Evolutionary conservation across 768 basidiomycete species (phyloP), one percentile per base, ranked within the genome.

Genomic region (Auriscalpium orientale): DNA sequence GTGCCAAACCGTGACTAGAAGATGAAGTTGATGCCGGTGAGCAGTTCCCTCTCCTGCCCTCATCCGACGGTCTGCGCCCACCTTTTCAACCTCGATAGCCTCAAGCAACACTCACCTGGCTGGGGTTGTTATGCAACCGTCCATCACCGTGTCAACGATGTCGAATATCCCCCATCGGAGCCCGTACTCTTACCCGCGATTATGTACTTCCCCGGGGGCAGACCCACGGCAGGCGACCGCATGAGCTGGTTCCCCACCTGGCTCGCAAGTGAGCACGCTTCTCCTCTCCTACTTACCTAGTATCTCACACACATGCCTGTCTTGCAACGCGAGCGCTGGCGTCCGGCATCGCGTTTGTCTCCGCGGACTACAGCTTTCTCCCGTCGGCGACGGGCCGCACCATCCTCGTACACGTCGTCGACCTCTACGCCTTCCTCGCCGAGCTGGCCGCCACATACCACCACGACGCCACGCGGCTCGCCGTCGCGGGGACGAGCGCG

Each of bases 1-100:
- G 78, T 79, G 49, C 79, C 77, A 46, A 51, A n/a, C n/a, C n/a
- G n/a, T n/a, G n/a, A 72, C 70, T 77, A 79, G 71, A 80, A 79
- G 70, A 83, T 82, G 65, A 83, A 83, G 77, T 87, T 87, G 75
- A 87, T 84, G 62, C 87, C 88, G 20, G 90, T 92, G 68, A 90
- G 79, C 70, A n/a, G n/a, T n/a, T n/a, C n/a, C n/a, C n/a, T n/a
- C n/a, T n/a, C n/a, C n/a, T n/a, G n/a, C n/a, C n/a, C n/a, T n/a
- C n/a, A n/a, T n/a, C n/a, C n/a, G n/a, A n/a, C n/a, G n/a, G n/a
- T n/a, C n/a, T n/a, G n/a, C n/a, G n/a, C n/a, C n/a, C n/a, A n/a
- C n/a, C n/a, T n/a, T n/a, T n/a, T n/a, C n/a, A n/a, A n/a, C n/a
- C n/a, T n/a, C n/a, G n/a, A n/a, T n/a, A n/a, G n/a, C n/a, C n/a